phyloP scores from a whole-genome alignment of 2,329 filamentous ascomycete genomes.

The Metarhizium brunneum region DNA sequence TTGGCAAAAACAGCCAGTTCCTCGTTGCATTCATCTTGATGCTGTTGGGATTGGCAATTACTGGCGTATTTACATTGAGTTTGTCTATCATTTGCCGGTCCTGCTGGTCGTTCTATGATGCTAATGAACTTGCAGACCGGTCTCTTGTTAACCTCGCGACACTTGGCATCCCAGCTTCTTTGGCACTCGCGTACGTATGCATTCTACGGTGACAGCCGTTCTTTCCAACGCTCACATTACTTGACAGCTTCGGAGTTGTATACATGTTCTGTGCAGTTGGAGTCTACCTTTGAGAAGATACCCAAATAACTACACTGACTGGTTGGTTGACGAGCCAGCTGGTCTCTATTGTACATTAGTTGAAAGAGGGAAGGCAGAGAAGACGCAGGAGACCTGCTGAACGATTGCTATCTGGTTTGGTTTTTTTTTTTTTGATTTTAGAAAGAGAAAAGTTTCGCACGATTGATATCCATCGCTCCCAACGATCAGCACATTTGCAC shows the following conservation, averaged over 20 bases:
- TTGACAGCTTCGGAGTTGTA: slow-evolving; percentile 76
- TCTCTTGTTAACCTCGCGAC: slow-evolving; percentile 67
- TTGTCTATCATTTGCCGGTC: slow-evolving; percentile 20
- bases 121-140: slow-evolving; percentile 52
- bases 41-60: slow-evolving; percentile 60
- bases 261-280: slow-evolving; percentile 99
- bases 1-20: slow-evolving; percentile 81
- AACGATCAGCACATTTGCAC: background rate
- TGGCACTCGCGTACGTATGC: slow-evolving; percentile 73
- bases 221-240: background rate
- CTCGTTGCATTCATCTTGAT: slow-evolving; percentile 69
- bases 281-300: slow-evolving; percentile 82
- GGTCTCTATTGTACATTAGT: slow-evolving; percentile 28
- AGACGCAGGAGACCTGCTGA: slow-evolving; percentile 19
- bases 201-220: background rate
- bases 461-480: slow-evolving; percentile 2
- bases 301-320: slow-evolving; percentile 17
- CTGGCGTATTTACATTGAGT: slow-evolving; percentile 91
- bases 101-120: background rate
- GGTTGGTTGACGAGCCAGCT: slow-evolving; percentile 9
- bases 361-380: slow-evolving; percentile 16
- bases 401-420: slow-evolving; percentile 16
- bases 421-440: slow-evolving; percentile 10
- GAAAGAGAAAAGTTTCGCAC: background rate
- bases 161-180: slow-evolving; percentile 76